Conservation (phyloP, 1,284 basidiomycete species). For the Apiotrichum siamense region DNA sequence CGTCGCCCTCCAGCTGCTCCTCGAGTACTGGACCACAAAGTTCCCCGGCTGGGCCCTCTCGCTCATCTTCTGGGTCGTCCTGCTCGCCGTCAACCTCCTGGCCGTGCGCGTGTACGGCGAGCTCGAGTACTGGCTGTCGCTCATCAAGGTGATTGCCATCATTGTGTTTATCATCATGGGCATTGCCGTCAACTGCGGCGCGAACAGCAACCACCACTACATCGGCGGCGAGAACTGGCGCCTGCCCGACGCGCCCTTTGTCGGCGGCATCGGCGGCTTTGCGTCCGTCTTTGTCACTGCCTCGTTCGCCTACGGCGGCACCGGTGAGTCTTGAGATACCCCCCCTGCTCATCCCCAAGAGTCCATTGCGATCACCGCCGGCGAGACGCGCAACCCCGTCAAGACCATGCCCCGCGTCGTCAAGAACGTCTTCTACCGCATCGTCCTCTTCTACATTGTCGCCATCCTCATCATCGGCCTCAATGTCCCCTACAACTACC, state of each 20-base stretch:
- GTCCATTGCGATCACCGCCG: slow-evolving; percentile 28
- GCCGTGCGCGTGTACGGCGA: slow-evolving; percentile 39
- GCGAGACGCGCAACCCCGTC: slow-evolving; percentile 56
- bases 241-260: slow-evolving; percentile 49
- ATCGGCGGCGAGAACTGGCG: slow-evolving; percentile 50
- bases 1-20: slow-evolving; percentile 69
- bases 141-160: slow-evolving; percentile 74
- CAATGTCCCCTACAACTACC: slow-evolving; percentile 65
- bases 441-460: slow-evolving; percentile 65
- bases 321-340: slow-evolving; percentile 12
- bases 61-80: slow-evolving; percentile 63
- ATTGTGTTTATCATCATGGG: slow-evolving; percentile 54
- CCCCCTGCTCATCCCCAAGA: neutral
- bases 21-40: slow-evolving; percentile 64
- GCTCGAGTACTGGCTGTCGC: slow-evolving; percentile 51
- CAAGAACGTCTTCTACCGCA: slow-evolving; percentile 66
- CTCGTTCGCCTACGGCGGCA: slow-evolving; percentile 22
- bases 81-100: slow-evolving; percentile 48
- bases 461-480: slow-evolving; percentile 61
- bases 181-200: slow-evolving; percentile 57
- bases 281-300: slow-evolving; percentile 47
- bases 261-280: slow-evolving; percentile 44
- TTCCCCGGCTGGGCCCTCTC: slow-evolving; percentile 60
- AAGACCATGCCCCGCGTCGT: slow-evolving; percentile 71
- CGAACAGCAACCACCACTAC: slow-evolving; percentile 39